Conservation (phyloP, 176 grass and related monocot genomes). For the Phragmites australis region DNA sequence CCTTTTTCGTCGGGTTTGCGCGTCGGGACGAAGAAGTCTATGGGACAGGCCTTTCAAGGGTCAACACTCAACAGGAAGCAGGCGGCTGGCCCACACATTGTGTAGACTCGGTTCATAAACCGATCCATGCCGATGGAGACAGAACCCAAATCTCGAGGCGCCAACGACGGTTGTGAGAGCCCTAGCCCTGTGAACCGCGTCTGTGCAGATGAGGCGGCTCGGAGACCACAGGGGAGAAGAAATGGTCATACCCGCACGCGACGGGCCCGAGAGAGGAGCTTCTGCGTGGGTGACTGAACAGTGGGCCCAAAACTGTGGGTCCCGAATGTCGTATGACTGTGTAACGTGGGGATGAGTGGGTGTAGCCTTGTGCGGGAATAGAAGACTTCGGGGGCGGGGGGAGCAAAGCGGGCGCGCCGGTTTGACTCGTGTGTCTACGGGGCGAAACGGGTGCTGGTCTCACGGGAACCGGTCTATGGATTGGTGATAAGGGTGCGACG, state of each 20-base stretch:
- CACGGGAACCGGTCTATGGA: neutral
- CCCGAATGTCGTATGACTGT: neutral
- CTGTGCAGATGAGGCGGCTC: neutral
- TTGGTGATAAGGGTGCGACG: too few relatives aligned
- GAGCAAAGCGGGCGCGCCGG: conserved; percentile 10
- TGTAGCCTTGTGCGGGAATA: neutral
- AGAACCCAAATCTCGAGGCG: neutral
- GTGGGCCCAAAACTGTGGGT: rapidly evolving
- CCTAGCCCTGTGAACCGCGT: neutral
- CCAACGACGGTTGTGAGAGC: rapidly evolving
- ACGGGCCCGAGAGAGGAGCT: neutral
- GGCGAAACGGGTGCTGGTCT: neutral
- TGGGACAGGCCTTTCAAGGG: conserved; percentile 23
- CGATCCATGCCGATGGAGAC: rapidly evolving
- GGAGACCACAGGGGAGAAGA: neutral
- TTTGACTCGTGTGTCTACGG: conserved; percentile 35
- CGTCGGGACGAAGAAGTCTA: conserved; percentile 48
- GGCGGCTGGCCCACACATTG: neutral
- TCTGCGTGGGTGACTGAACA: rapidly evolving
- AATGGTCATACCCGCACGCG: conserved; percentile 24
- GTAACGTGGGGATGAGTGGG: neutral
- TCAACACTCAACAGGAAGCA: conserved; percentile 41
- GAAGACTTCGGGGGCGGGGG: conserved; percentile 32
- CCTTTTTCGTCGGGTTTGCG: conserved; percentile 34
- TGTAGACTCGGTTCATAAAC: neutral